Conservation (phyloP, 2,329 filamentous ascomycete species). For the Colletotrichum australisinense region DNA sequence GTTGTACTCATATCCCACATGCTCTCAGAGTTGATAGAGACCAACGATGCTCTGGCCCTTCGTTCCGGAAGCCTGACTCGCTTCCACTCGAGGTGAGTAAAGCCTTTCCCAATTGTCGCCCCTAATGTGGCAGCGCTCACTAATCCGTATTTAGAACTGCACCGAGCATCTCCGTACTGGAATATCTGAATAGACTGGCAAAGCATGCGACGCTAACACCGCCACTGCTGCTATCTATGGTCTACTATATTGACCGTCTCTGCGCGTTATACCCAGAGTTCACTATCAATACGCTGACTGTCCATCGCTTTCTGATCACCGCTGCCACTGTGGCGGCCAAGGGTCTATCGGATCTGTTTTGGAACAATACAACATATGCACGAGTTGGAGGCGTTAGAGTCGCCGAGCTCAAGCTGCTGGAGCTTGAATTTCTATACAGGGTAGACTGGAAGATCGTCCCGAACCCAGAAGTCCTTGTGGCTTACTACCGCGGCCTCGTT, state of each 20-base stretch:
- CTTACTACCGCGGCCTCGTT: conserved; percentile 92
- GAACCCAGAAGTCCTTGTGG: conserved; percentile 90
- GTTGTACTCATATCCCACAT: conserved; percentile 93
- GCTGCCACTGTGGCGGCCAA: conserved; percentile 96
- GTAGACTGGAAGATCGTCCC: conserved; percentile 98
- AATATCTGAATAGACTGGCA: conserved; percentile 92
- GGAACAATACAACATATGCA: conserved; percentile 98
- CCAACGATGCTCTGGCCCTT: conserved; percentile 90
- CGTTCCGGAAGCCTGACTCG: conserved; percentile 88
- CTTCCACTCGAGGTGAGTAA: conserved; percentile 86
- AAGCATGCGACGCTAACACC: conserved; percentile 94
- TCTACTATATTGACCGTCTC: conserved; percentile 97
- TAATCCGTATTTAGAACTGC: conserved; percentile 59
- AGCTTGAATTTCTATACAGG: conserved; percentile 91
- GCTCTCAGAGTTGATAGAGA: conserved; percentile 92
- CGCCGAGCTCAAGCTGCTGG: conserved; percentile 88
- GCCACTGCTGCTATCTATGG: conserved; percentile 96
- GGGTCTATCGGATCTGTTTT: conserved; percentile 95
- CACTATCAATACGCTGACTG: conserved; percentile 94
- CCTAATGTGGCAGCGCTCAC: conserved; percentile 34
- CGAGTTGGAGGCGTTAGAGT: conserved; percentile 92
- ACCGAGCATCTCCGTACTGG: conserved; percentile 91
- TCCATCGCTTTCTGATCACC: conserved; percentile 96
- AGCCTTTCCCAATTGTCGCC: conserved; percentile 5
- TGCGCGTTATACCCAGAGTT: conserved; percentile 94